These are phyloP conservation scores for Suillus ampliporus DNA, from an alignment of 768 basidiomycete genomes.

Conservation along the genomic window DNA sequence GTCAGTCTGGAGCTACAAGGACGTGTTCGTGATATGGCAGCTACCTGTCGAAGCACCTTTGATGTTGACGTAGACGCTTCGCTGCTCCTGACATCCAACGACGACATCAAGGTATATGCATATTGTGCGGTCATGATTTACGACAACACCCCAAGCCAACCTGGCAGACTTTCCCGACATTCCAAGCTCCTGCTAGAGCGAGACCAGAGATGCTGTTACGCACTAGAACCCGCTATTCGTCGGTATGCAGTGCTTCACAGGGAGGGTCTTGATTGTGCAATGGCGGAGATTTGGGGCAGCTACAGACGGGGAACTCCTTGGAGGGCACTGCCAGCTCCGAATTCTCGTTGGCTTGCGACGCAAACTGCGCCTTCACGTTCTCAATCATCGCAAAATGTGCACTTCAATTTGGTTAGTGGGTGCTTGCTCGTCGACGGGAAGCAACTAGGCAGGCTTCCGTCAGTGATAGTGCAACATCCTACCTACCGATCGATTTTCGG, in stretches of 20 bases:
- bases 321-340: constrained; percentile 16
- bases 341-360: constrained; percentile 31
- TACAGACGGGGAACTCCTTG: constrained; percentile 33
- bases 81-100: constrained; percentile 24
- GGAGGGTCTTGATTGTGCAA: constrained; percentile 25
- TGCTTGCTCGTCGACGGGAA: constrained; percentile 34
- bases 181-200: constrained; percentile 33
- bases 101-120: constrained; percentile 31
- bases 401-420: constrained; percentile 31
- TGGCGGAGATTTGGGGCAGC: constrained; percentile 26
- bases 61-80: constrained; percentile 26
- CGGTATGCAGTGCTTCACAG: constrained; percentile 5
- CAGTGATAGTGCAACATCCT: constrained; percentile 22
- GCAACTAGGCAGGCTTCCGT: constrained; percentile 29
- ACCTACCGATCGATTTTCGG: constrained; percentile 30
- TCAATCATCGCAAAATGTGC: constrained; percentile 27
- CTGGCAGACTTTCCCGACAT: constrained; percentile 12
- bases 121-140: constrained; percentile 32
- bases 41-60: constrained; percentile 43
- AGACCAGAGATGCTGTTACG: constrained; percentile 36
- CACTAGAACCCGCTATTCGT: constrained; percentile 21
- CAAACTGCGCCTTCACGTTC: constrained; percentile 14
- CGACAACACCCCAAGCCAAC: constrained; percentile 27
- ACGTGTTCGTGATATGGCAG: constrained; percentile 44
- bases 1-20: constrained; percentile 21